Evolutionary conservation across 78 protist genomes (phyloP), one percentile per base, ranked within the genome.

Genomic region (Dictyostelium purpureum): DNA sequence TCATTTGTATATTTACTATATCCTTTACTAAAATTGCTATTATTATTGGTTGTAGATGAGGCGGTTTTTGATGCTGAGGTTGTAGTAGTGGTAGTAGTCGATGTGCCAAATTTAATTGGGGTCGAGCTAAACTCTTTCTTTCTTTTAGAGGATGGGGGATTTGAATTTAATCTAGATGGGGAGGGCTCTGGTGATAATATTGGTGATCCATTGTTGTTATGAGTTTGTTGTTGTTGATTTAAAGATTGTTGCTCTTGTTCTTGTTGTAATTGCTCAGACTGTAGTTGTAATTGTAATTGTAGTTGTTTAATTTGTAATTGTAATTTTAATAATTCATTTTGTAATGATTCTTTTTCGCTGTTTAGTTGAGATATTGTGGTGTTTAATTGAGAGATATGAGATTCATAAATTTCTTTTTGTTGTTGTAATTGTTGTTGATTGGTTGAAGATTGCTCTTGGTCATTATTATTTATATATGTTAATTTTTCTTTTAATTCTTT

Each of bases 271-370:
- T n/a, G n/a, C n/a, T n/a, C n/a, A n/a, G n/a, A n/a, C n/a, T n/a
- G 33, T 63, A 31, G 18, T 63, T 31, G 71, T 33, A 18, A 38
- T 59, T 59, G 45, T 63, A n/a, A n/a, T n/a, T n/a, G n/a, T n/a
- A n/a, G n/a, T n/a, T n/a, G 18, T 63, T 31, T 38, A 18, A 18
- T 33, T 59, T 59, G 45, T 63, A n/a, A n/a, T n/a, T n/a, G n/a
- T n/a, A 31, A 33, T 63, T 63, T 35, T 63, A 63, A 63, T 63
- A 63, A 33, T 63, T 63, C 38, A 28, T 63, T 63, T 63, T 63
- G 71, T 63, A 63, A 63, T 33, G 26, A 63, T 63, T 63, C 71
- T 63, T 63, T 63, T 63, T 63, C 71, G 18, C 33, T 63, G 26
- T 38, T 63, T 28, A 63, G 16, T 31, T 31, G 38, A 33, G 71